Evolutionary conservation across 2,329 filamentous ascomycete genomes (phyloP), one percentile per base, ranked within the genome.

Genomic region (Colletotrichum sp.): DNA sequence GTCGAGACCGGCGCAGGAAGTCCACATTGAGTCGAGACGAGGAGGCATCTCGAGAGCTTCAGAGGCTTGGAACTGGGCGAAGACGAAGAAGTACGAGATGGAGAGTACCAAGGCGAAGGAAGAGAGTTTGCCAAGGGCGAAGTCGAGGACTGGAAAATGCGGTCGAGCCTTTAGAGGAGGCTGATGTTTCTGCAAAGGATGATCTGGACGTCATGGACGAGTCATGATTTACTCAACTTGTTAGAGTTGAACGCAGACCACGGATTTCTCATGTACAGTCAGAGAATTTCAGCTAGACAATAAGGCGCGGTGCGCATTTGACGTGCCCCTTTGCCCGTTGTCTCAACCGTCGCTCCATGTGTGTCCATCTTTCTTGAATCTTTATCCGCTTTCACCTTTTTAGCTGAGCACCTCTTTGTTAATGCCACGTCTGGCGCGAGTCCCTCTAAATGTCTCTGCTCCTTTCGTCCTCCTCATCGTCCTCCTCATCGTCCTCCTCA

Each of bases 41-140:
- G 92, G 78, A 94, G 75, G 32, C 94, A 97, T 82, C 86, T 98
- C 55, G 94, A 98, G 85, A 89, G 85, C 32, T 87, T 91, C 60
- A 87, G 92, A 60, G 94, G 94, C 0, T 85, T 96, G 72, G 93
- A 95, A 79, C 82, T 94, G 38, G 92, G 90, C 3, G 82, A 85
- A 7, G 85, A 89, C 75, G 92, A 92, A 13, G 92, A 92, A 80
- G 88, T 93, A 61, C 88, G 90, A 75, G 92, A 93, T 80, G 92
- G 91, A 13, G 91, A 93, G 81, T 92, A 90, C 90, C 90, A 91
- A 80, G 89, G 89, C 9, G 86, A 86, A 43, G 90, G 90, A 8
- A 83, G 87, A 75, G 87, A 83, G 30, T 79, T 91, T 15, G 87
- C 83, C 3, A 85, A 85, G 64, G 88, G 84, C 2, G 91, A 93